These are phyloP conservation scores for Mrakia hoshinonis DNA, from an alignment of 768 basidiomycete genomes.

Conservation along the genomic window DNA sequence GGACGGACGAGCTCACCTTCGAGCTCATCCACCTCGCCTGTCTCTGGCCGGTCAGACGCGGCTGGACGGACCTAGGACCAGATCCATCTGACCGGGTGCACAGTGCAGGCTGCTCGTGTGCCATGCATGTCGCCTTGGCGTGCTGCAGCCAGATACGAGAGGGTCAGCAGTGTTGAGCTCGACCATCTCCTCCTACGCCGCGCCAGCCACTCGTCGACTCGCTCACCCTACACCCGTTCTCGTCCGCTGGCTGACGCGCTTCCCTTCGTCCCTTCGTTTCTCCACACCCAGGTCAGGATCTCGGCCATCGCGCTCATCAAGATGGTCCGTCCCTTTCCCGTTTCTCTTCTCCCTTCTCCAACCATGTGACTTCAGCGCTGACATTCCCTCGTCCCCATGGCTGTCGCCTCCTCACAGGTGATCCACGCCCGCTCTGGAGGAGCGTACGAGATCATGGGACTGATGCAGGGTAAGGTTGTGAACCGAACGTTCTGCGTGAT, in stretches of 20 bases:
- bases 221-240: not conserved
- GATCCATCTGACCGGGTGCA: too few species aligned
- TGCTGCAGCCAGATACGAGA: too few species aligned
- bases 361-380: not conserved
- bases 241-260: not conserved
- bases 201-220: too few species aligned
- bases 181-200: too few species aligned
- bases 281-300: conserved; percentile 34
- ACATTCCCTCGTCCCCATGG: not conserved
- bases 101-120: too few species aligned
- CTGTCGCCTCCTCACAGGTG: conserved; percentile 35
- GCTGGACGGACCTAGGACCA: too few species aligned
- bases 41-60: too few species aligned
- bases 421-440: conserved; percentile 90
- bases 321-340: conserved; percentile 41
- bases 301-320: conserved; percentile 49
- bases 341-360: not conserved
- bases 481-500: conserved; percentile 51
- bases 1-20: not conserved
- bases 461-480: conserved; percentile 90
- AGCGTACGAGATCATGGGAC: conserved; percentile 96
- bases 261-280: not conserved
- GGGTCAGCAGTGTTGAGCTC: conserved; percentile 4
- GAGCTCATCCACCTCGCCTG: not conserved
- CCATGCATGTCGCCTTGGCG: too few species aligned